These are phyloP conservation scores for Rhynchospora breviuscula DNA, from an alignment of 176 grass and related monocot genomes.

Conservation along the genomic window DNA sequence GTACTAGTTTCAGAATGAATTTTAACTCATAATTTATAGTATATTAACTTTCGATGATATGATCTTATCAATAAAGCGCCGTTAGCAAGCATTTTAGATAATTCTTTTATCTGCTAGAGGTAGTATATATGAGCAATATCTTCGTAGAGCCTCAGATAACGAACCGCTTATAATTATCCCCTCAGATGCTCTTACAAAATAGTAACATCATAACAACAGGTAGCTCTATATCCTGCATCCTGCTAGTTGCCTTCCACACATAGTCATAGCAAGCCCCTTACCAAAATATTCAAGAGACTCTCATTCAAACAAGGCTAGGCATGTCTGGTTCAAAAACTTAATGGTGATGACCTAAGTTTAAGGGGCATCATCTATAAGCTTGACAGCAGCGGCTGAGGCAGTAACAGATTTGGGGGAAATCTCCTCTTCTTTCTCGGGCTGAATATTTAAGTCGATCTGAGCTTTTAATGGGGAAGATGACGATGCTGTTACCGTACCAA, in stretches of 20 bases:
- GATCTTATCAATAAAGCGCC: background rate
- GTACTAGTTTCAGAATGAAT: background rate
- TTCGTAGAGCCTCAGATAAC: background rate
- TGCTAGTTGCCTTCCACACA: background rate
- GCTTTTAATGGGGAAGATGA: constrained; percentile 84
- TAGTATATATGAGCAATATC: background rate
- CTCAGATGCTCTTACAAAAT: background rate
- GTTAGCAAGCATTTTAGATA: background rate
- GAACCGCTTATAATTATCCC: background rate
- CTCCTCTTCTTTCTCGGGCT: constrained; percentile 92
- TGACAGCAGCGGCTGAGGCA: background rate
- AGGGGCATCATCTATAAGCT: background rate
- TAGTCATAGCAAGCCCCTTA: background rate
- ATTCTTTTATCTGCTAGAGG: background rate
- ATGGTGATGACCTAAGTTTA: background rate
- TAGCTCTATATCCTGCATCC: background rate
- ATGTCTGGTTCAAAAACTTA: background rate
- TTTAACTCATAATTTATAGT: background rate
- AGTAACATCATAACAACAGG: background rate
- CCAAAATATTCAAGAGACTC: background rate
- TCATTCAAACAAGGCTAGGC: background rate
- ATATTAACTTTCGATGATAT: background rate
- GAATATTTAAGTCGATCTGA: constrained; percentile 97
- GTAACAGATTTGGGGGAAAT: constrained; percentile 64
- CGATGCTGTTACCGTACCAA: background rate